Conservation (phyloP, 2,329 filamentous ascomycete genomes). For the Colletotrichum limetticola region DNA sequence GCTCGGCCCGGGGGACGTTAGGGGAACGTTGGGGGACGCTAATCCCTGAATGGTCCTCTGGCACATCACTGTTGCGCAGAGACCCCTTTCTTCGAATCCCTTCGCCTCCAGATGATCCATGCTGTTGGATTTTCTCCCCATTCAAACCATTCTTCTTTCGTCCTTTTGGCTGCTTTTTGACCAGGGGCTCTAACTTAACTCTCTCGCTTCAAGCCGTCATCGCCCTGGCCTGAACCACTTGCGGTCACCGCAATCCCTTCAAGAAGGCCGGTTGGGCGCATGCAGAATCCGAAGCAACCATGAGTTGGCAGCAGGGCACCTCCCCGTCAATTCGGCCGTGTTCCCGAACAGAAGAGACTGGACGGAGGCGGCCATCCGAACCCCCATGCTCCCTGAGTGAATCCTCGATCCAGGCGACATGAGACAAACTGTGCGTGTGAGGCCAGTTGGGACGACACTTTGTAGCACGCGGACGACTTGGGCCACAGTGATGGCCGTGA, state of each 20-base stretch:
- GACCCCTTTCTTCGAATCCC: slow-evolving; percentile 7
- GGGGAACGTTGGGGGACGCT: slow-evolving; percentile 2
- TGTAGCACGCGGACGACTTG: slow-evolving; percentile 9
- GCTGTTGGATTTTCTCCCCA: neutral
- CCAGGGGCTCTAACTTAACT: neutral
- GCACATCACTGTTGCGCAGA: slow-evolving; percentile 4
- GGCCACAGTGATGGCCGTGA: slow-evolving; percentile 10
- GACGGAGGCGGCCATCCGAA: slow-evolving; percentile 14
- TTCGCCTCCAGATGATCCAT: slow-evolving; percentile 18
- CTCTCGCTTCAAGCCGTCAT: neutral
- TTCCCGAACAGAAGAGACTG: neutral
- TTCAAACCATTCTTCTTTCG: neutral
- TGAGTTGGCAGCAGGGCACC: slow-evolving; percentile 1
- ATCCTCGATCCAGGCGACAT: slow-evolving; percentile 16
- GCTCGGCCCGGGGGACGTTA: neutral
- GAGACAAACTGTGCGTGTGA: slow-evolving; percentile 24
- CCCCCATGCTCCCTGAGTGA: slow-evolving; percentile 10
- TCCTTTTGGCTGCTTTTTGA: neutral
- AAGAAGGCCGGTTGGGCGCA: neutral
- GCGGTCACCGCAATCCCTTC: neutral
- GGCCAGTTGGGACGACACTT: slow-evolving; percentile 22
- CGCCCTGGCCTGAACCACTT: neutral
- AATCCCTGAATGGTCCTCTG: slow-evolving; percentile 8
- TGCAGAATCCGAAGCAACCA: slow-evolving; percentile 10
- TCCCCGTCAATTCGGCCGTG: slow-evolving; percentile 8